phyloP scores from a whole-genome alignment of 2,329 filamentous ascomycete genomes.

The Aspergillus ruber region DNA sequence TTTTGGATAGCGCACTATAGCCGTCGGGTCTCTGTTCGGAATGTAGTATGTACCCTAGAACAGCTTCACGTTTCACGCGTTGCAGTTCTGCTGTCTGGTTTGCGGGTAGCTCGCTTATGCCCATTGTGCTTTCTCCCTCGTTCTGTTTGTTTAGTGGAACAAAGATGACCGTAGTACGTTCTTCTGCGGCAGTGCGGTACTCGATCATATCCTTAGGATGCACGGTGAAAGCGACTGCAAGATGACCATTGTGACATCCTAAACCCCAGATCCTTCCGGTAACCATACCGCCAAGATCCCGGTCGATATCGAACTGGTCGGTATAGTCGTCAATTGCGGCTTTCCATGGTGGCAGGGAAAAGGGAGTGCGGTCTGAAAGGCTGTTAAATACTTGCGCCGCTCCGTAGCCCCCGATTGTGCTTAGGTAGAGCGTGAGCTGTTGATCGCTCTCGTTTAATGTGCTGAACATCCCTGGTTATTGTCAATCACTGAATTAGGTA shows the following conservation, averaged over 20 bases:
- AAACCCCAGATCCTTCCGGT: conserved; percentile 51
- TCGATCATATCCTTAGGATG: conserved; percentile 55
- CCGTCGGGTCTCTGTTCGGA: conserved; percentile 9
- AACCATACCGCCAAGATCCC: conserved; percentile 45
- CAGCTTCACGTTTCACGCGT: conserved; percentile 14
- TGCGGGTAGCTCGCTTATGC: conserved; percentile 7
- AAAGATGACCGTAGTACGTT: conserved; percentile 37
- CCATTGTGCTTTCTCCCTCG: conserved; percentile 6
- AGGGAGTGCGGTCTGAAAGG: conserved; percentile 1
- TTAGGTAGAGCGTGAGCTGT: conserved; percentile 21
- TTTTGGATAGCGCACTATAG: conserved; percentile 19
- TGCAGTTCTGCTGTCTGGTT: conserved; percentile 10
- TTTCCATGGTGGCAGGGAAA: conserved; percentile 20
- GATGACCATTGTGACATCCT: conserved; percentile 41
- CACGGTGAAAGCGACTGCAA: conserved; percentile 45
- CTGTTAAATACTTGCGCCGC: conserved; percentile 10
- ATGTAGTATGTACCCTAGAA: conserved; percentile 24
- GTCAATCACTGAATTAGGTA: conserved; percentile 8
- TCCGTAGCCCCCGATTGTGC: conserved; percentile 23
- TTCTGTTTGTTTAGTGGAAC: conserved; percentile 9
- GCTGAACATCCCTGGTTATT: conserved; percentile 18
- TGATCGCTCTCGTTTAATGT: conserved; percentile 7
- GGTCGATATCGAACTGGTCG: conserved; percentile 44
- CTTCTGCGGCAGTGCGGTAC: conserved; percentile 46
- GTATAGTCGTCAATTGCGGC: conserved; percentile 24